Base-by-base conservation (phyloP, 768 basidiomycete genomes). In the Lanmaoa pseudosensibilis region DNA sequence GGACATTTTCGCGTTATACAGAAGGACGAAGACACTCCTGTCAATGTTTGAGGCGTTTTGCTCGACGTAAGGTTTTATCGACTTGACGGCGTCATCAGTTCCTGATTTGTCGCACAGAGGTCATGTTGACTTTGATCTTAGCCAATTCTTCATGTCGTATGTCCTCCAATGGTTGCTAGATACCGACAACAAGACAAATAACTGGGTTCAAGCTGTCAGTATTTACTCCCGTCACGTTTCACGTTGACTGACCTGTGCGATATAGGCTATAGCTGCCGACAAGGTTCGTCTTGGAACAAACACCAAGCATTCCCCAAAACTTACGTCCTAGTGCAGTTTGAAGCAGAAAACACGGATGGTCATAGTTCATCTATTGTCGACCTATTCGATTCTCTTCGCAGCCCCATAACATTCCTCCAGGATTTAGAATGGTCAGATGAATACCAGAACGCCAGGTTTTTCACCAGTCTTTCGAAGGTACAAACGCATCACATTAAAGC, bases 321-420 rank as follows among this genome's bases (percentile, higher is more conserved):
- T 59, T 27, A 62, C 46, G 45, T 54, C 46, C 19, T 9, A 8
- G 37, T 43, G 27, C n/a, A 90, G 87, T 92, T 92, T 62, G 80
- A 94, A 77, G 80, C 92, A 54, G 82, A 94, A 74, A 81, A 90
- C 57, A 56, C 78, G 12, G 85, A 91, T 71, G 90, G 90, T 0
- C 92, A 95, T 65, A 96, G 93, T 63, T 94, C 95, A n/a, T 98
- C 96, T 0, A 95, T 99, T 52, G 87, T 94, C 23, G 97, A 99
- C 72, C 79, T 99, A 1, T 98, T 98, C 66, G 94, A 94, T 59
- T 97, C 94, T 3, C 79, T 98, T 52, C 85, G 92, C 49, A 94
- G 91, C 63, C 94, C 96, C 0, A 88, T 94, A 65, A 82, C 83
- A 55, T 94, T 97, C 73, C 73, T 99, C 44, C 83, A 92, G 69